These are phyloP conservation scores for Fraxinus velutina DNA, from an alignment of 305 asterid species.

Conservation along the genomic window DNA sequence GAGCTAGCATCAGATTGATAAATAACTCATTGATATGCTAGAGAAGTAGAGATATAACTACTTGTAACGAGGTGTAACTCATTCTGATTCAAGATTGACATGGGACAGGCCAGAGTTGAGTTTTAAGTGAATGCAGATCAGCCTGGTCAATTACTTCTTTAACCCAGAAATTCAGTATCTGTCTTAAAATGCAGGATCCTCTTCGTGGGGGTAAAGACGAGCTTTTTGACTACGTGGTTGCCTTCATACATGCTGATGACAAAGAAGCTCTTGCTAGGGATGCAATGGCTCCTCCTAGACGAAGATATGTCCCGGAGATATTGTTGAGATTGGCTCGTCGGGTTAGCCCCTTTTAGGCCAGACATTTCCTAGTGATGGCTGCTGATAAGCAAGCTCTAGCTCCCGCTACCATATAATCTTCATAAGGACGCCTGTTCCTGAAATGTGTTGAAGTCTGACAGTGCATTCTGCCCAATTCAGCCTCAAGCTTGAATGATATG, in stretches of 20 bases:
- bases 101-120: neutral
- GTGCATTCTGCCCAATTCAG: neutral
- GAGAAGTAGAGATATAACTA: neutral
- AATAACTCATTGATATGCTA: neutral
- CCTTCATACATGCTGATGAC: conserved; percentile 64
- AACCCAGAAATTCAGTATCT: neutral
- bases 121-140: neutral
- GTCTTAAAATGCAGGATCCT: conserved; percentile 66
- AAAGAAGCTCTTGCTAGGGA: conserved; percentile 69
- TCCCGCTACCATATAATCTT: neutral
- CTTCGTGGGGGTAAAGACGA: conserved; percentile 93
- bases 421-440: neutral
- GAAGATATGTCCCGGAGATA: conserved; percentile 74
- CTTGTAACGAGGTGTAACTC: neutral
- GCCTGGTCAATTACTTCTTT: neutral
- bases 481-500: conserved; percentile 1
- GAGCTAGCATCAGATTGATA: conserved; percentile 4
- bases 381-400: conserved; percentile 7
- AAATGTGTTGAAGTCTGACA: neutral
- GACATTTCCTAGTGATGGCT: neutral
- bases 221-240: conserved; percentile 66
- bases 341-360: conserved; percentile 72
- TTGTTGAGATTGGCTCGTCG: conserved; percentile 61
- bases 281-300: conserved; percentile 69
- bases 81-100: neutral